Evolutionary conservation across 2,329 filamentous ascomycete genomes (phyloP).

Genomic region (Sordariomycetes sp.): DNA sequence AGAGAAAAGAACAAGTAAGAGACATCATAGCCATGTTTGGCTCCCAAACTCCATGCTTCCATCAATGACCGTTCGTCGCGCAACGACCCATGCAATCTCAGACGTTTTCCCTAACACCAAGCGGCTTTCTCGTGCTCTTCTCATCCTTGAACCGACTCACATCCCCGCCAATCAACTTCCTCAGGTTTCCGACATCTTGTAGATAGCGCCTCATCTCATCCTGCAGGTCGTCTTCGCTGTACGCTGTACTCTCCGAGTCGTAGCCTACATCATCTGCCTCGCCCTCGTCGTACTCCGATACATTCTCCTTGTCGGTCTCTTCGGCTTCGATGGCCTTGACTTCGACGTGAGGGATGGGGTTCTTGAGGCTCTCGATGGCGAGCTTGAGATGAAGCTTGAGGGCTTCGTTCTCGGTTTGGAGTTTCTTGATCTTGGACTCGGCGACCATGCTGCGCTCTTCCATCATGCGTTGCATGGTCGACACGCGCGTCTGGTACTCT

Average conservation of each 20-base stretch:
- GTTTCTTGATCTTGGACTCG: constrained; percentile 85
- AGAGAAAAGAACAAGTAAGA: background rate
- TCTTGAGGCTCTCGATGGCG: constrained; percentile 77
- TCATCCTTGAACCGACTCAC: constrained; percentile 57
- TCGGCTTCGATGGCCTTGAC: constrained; percentile 18
- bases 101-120: constrained; percentile 33
- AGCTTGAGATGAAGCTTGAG: constrained; percentile 80
- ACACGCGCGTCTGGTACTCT: constrained; percentile 87
- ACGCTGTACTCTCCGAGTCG: constrained; percentile 32
- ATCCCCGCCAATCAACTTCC: constrained; percentile 63
- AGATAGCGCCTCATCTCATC: constrained; percentile 79
- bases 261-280: constrained; percentile 50
- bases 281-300: constrained; percentile 21
- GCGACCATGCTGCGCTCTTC: constrained; percentile 85
- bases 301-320: constrained; percentile 23
- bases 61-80: background rate
- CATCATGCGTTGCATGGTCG: constrained; percentile 89
- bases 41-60: constrained; percentile 1
- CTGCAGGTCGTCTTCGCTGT: constrained; percentile 59
- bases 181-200: constrained; percentile 66
- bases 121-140: constrained; percentile 43
- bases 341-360: constrained; percentile 66
- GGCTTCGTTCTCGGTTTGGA: constrained; percentile 86
- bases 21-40: background rate
- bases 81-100: constrained; percentile 11